Evolutionary conservation across 352 stramenopile species (phyloP), one percentile per base, ranked within the genome.

Genomic region (Pythium aristosporum): DNA sequence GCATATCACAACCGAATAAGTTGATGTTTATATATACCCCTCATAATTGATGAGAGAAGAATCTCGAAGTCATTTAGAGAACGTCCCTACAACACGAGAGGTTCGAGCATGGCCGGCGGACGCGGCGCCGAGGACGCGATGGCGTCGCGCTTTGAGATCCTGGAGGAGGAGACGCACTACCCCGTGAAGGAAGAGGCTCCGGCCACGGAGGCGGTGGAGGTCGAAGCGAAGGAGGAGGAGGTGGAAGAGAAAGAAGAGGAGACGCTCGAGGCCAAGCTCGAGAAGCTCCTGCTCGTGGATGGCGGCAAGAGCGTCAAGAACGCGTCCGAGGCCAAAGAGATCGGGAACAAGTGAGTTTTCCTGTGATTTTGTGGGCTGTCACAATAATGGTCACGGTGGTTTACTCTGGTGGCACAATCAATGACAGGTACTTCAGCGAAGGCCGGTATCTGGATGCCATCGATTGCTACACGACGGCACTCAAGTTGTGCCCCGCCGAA

Each of bases 111-210:
- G 62, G 62, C 63, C 12, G 63, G 55, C 32, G 32, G 63, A 57
- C 55, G 43, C 43, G 44, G 61, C 5, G 46, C 57, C 18, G 65
- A 21, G 50, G 65, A 67, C 36, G 65, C 57, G 34, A 68, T 68
- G 66, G 42, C 53, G 60, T 80, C 79, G 64, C 80, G 86, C 58
- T 95, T 95, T 61, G 84, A 95, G 68, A 85, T 95, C 60, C 65
- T 95, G 47, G 86, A 95, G 67, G 86, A 95, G 63, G 79, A 91
- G 77, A 92, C 84, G 59, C 86, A 95, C 69, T 93, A 71, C 64
- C 79, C 82, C 25, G 61, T 61, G 48, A 72, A 77, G 49, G 53
- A 59, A 6, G 50, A 68, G 39, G 20, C 49, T 5, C 18, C 25
- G 18, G 47, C 34, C 11, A 7, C 20, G 10, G 52, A 28, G 49